These are phyloP conservation scores for Wickerhamomyces subpelliculosus DNA, from an alignment of 805 yeast genomes.

Conservation along the genomic window DNA sequence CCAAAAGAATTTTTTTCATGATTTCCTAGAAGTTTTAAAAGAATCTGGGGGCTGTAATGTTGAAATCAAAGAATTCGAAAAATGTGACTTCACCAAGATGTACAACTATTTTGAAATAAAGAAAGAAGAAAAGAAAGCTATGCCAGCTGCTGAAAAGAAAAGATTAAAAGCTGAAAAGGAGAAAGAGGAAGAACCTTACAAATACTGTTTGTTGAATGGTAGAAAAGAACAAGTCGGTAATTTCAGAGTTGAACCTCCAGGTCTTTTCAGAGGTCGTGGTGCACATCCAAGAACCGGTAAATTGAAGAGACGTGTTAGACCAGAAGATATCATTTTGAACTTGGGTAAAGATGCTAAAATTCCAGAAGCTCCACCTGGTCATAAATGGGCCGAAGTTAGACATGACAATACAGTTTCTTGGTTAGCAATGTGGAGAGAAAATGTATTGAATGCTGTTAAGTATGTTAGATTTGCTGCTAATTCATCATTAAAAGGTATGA, in stretches of 20 bases:
- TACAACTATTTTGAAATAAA: conserved; percentile 59
- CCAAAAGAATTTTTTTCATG: conserved; percentile 80
- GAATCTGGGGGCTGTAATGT: conserved; percentile 64
- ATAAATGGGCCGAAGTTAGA: conserved; percentile 80
- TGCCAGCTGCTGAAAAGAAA: conserved; percentile 73
- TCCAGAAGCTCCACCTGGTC: conserved; percentile 85
- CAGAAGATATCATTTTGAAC: conserved; percentile 86
- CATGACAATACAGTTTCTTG: conserved; percentile 90
- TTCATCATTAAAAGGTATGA: conserved; percentile 84
- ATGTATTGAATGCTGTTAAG: conserved; percentile 74
- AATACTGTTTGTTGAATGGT: conserved; percentile 77
- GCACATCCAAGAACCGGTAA: conserved; percentile 96
- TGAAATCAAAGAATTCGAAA: conserved; percentile 47
- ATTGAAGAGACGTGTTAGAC: conserved; percentile 75
- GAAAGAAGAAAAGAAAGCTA: conserved; percentile 63
- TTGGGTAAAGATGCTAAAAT: conserved; percentile 63
- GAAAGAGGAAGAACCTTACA: conserved; percentile 69
- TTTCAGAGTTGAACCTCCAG: conserved; percentile 94
- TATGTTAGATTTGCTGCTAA: conserved; percentile 89
- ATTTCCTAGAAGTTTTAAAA: conserved; percentile 60
- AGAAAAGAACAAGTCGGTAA: conserved; percentile 90
- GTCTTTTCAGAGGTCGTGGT: conserved; percentile 92
- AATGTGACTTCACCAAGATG: conserved; percentile 76
- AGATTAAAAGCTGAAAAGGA: conserved; percentile 66
- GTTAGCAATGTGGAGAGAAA: conserved; percentile 97